Percentiles rank a stretch among this genome's conserved stretches.
phyloP scores from a whole-genome alignment of 768 basidiomycete genomes.

The Leucocoprinus sp. region DNA sequence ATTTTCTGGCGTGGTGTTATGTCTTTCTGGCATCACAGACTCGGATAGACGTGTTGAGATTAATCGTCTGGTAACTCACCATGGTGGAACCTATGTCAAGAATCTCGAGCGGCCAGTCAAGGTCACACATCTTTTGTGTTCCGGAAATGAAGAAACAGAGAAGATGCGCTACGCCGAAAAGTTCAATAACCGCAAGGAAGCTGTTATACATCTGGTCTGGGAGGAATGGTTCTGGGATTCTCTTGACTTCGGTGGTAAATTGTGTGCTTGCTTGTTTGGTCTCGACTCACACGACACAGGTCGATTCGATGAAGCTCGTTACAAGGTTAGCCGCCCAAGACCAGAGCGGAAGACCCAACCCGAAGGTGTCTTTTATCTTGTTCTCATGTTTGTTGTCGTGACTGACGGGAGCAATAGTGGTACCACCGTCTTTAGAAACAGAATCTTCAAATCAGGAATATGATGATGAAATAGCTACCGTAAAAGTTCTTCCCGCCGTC shows the following conservation, averaged over 20 bases:
- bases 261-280: not conserved
- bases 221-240: slow-evolving; percentile 98
- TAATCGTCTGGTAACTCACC: slow-evolving; percentile 44
- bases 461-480: slow-evolving; percentile 48
- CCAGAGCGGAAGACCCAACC: slow-evolving; percentile 41
- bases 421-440: slow-evolving; percentile 11
- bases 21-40: slow-evolving; percentile 69
- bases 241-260: slow-evolving; percentile 59
- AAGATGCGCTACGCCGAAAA: slow-evolving; percentile 77
- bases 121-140: slow-evolving; percentile 82
- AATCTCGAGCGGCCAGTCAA: slow-evolving; percentile 68
- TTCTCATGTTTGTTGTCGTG: not conserved
- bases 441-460: slow-evolving; percentile 28
- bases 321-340: slow-evolving; percentile 50
- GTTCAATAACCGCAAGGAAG: slow-evolving; percentile 62
- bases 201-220: slow-evolving; percentile 75
- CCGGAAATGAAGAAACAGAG: slow-evolving; percentile 55
- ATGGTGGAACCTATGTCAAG: slow-evolving; percentile 67
- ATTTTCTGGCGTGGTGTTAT: slow-evolving; percentile 64
- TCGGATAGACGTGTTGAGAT: slow-evolving; percentile 53
- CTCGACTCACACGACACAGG: slow-evolving; percentile 26
- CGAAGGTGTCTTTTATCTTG: slow-evolving; percentile 16
- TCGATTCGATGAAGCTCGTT: slow-evolving; percentile 54
- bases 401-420: slow-evolving; percentile 4
- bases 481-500: slow-evolving; percentile 51